phyloP scores from a whole-genome alignment of 1,284 basidiomycete genomes.

The Sporisorium iseilematis-ciliati region DNA sequence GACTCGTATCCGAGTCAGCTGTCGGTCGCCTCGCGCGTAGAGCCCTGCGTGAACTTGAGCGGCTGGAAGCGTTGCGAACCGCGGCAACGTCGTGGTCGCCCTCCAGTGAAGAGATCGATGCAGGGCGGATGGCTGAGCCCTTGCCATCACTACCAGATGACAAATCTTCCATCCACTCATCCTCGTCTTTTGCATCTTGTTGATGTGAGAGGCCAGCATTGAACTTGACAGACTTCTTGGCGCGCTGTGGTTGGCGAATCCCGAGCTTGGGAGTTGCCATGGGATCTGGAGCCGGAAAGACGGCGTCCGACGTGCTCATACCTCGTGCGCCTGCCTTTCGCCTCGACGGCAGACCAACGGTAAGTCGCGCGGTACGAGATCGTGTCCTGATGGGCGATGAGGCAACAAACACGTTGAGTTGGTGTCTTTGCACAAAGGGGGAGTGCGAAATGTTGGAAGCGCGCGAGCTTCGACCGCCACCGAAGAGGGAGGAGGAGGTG shows the following conservation, averaged over 20 bases:
- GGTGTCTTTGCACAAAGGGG: conserved; percentile 25
- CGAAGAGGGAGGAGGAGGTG: conserved; percentile 45
- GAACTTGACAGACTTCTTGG: conserved; percentile 35
- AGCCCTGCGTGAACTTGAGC: not conserved
- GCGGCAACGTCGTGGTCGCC: not conserved
- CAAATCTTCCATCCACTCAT: conserved; percentile 46
- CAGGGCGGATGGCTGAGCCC: conserved; percentile 9
- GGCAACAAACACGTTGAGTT: conserved; percentile 48
- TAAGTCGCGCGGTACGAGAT: conserved; percentile 37
- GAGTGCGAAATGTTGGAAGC: conserved; percentile 37
- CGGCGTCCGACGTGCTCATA: conserved; percentile 16
- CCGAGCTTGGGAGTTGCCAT: conserved; percentile 42
- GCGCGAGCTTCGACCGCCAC: conserved; percentile 43
- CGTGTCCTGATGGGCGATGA: conserved; percentile 54
- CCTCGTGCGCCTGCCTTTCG: conserved; percentile 19
- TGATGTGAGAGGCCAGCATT: not conserved
- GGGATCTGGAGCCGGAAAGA: conserved; percentile 17
- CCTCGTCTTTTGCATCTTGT: conserved; percentile 13
- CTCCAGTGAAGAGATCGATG: not conserved
- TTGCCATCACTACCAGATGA: conserved; percentile 31
- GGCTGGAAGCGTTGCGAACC: not conserved
- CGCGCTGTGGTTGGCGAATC: conserved; percentile 21
- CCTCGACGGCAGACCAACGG: conserved; percentile 17
- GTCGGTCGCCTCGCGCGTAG: conserved; percentile 20
- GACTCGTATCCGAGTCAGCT: conserved; percentile 23